These are phyloP conservation scores for Metarhizium guizhouense DNA, from an alignment of 2,329 filamentous ascomycete species.

Conservation along the genomic window DNA sequence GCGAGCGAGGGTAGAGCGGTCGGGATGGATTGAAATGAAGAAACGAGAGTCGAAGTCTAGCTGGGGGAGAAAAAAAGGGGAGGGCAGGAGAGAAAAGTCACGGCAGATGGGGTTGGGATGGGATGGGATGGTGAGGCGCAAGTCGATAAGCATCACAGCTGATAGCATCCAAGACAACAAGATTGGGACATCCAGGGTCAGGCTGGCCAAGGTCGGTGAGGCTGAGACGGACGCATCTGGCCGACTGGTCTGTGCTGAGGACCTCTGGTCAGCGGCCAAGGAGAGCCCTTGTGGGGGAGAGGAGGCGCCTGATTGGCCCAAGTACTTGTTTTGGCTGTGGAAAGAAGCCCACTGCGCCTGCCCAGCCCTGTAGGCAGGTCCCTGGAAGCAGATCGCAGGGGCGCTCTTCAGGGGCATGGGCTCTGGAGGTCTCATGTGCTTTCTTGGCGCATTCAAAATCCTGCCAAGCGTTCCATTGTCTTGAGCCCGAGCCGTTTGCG, in stretches of 20 bases:
- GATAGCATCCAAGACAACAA: neutral
- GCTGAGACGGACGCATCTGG: neutral
- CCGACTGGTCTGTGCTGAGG: neutral
- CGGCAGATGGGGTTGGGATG: neutral
- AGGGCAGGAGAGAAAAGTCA: neutral
- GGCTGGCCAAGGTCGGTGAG: neutral
- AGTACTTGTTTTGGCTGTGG: no score
- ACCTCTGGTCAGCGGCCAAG: neutral
- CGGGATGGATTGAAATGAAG: neutral
- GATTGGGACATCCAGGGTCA: neutral
- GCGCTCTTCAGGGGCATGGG: no score
- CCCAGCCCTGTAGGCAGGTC: neutral
- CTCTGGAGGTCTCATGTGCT: no score
- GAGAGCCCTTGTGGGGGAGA: neutral
- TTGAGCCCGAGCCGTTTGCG: neutral
- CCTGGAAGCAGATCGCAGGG: no score
- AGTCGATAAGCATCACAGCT: neutral
- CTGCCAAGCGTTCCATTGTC: neutral
- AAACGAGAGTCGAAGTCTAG: neutral
- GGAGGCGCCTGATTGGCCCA: neutral
- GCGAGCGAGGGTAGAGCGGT: neutral
- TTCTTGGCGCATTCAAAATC: neutral
- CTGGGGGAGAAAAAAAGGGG: neutral
- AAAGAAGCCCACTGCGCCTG: neutral
- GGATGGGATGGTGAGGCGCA: neutral